phyloP scores from a whole-genome alignment of 805 yeast species.

The Tanozyma kutaoensis region DNA sequence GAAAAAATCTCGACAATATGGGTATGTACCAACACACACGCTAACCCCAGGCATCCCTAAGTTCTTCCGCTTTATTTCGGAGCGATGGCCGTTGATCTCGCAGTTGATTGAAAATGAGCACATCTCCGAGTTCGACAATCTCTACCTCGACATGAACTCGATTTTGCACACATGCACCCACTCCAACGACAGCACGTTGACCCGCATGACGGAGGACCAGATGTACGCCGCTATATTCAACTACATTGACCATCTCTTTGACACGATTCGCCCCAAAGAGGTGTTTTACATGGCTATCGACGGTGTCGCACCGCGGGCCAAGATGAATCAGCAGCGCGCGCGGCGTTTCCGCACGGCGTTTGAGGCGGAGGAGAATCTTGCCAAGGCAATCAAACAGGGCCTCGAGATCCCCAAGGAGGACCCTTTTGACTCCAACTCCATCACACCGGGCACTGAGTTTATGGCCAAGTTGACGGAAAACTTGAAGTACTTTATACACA shows the following conservation, averaged over 20 bases:
- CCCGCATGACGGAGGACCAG: constrained; percentile 72
- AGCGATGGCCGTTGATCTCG: constrained; percentile 95
- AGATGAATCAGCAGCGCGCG: constrained; percentile 95
- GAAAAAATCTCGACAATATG: no score
- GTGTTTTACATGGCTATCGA: constrained; percentile 94
- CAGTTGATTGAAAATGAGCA: constrained; percentile 71
- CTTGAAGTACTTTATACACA: constrained; percentile 76
- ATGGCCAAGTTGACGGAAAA: constrained; percentile 81
- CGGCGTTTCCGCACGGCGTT: constrained; percentile 90
- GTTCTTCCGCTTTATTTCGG: constrained; percentile 91
- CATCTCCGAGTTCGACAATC: constrained; percentile 87
- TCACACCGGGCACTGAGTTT: constrained; percentile 95
- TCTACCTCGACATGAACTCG: constrained; percentile 95
- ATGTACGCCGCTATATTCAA: constrained; percentile 88
- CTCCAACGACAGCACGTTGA: constrained; percentile 48
- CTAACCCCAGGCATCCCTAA: constrained; percentile 71
- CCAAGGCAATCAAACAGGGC: constrained; percentile 64
- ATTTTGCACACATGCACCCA: constrained; percentile 91
- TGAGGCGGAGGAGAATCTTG: constrained; percentile 74
- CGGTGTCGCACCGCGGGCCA: constrained; percentile 98
- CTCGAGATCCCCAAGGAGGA: constrained; percentile 67
- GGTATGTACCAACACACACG: no score
- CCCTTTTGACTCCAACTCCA: constrained; percentile 83
- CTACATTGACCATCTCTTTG: constrained; percentile 87
- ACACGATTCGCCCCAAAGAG: constrained; percentile 74